These are phyloP conservation scores for Bidens hawaiensis DNA, from an alignment of 140 eudicot genomes.

Conservation along the genomic window DNA sequence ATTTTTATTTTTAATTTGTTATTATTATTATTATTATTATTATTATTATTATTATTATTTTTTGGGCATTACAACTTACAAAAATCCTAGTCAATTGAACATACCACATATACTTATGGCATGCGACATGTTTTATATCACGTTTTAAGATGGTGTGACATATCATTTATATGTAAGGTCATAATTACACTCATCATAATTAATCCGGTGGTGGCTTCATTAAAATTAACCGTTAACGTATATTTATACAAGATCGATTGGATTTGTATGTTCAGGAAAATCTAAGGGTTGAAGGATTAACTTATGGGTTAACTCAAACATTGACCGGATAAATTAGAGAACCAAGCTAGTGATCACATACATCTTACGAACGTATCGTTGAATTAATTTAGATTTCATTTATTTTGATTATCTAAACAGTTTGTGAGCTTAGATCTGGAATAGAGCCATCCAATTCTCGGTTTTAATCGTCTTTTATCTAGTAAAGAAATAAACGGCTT, in stretches of 20 bases:
- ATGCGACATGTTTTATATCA: not conserved
- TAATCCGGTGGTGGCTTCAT: no score
- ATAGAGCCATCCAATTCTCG: no score
- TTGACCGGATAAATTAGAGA: no score
- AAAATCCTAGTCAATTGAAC: not conserved
- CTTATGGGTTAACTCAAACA: no score
- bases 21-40: no score
- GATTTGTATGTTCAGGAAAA: not conserved
- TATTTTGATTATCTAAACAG: not conserved
- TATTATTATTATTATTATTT: no score
- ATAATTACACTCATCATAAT: not conserved
- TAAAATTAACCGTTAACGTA: no score
- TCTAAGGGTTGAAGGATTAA: not conserved
- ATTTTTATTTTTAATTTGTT: no score
- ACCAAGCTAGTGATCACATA: no score
- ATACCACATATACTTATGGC: not conserved
- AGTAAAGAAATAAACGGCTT: not conserved
- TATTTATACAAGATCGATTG: not conserved
- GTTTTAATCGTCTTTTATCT: slow-evolving; percentile 1
- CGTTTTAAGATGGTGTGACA: not conserved
- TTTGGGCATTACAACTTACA: not conserved
- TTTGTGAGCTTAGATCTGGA: no score
- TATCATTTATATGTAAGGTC: not conserved
- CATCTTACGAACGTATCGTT: no score
- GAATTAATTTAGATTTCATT: not conserved